Conservation (phyloP, 495 filamentous ascomycete species). For the Lasiosphaeria miniovina region DNA sequence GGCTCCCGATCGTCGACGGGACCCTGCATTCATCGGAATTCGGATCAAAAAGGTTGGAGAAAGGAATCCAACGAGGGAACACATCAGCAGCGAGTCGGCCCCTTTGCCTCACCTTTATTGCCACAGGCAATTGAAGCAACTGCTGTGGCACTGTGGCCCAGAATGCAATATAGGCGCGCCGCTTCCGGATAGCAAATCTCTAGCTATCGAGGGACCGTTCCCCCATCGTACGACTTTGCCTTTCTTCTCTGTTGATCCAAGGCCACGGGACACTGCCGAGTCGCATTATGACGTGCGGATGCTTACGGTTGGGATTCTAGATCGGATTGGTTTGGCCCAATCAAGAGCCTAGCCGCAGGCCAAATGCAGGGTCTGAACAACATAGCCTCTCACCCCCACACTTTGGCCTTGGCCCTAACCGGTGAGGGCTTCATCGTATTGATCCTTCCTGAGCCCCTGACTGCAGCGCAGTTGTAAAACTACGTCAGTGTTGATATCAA, state of each 20-base stretch:
- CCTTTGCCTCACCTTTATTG: no score
- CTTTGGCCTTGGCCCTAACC: slow-evolving; percentile 1
- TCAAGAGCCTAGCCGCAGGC: not conserved
- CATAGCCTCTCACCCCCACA: not conserved
- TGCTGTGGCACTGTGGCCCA: no score
- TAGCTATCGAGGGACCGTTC: no score
- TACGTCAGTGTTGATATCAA: not conserved
- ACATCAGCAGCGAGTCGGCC: no score
- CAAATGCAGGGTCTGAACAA: no score
- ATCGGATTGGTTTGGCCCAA: slow-evolving; percentile 12
- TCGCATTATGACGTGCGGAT: not conserved
- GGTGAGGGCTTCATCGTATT: not conserved
- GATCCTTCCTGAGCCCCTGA: not conserved
- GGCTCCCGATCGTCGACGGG: no score
- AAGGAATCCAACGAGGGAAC: no score
- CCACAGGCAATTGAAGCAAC: no score
- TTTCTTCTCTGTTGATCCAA: not conserved
- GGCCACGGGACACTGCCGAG: not conserved
- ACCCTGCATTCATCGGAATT: no score
- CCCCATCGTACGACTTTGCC: not conserved
- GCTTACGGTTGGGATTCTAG: not conserved
- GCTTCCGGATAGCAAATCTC: no score
- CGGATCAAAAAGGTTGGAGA: no score
- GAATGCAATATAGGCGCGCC: no score
- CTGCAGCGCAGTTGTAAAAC: not conserved